Conservation (phyloP, 2,329 filamentous ascomycete genomes). For the Trichoderma harzianum region DNA sequence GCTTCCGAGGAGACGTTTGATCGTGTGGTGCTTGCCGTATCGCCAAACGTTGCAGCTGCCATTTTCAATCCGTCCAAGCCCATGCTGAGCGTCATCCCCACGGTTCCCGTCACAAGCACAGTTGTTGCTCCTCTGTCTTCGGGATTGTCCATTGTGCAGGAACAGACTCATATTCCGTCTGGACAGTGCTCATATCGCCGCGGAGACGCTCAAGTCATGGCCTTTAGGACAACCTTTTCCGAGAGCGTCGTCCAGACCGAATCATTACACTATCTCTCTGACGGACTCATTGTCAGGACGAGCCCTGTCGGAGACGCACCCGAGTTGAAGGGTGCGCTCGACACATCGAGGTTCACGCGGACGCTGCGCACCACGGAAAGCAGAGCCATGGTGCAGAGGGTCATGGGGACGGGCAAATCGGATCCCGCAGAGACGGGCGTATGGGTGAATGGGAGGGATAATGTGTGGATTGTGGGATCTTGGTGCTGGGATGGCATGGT, state of each 20-base stretch:
- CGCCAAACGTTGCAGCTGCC: slow-evolving; percentile 48
- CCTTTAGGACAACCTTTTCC: slow-evolving; percentile 35
- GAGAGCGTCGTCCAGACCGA: slow-evolving; percentile 40
- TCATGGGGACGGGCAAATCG: slow-evolving; percentile 34
- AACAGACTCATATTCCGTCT: slow-evolving; percentile 14
- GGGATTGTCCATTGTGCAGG: slow-evolving; percentile 28
- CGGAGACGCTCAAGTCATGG: slow-evolving; percentile 31
- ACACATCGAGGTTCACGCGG: slow-evolving; percentile 48
- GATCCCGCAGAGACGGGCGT: neutral
- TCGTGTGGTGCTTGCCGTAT: slow-evolving; percentile 51
- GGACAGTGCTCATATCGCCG: slow-evolving; percentile 20
- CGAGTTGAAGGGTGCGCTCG: slow-evolving; percentile 39
- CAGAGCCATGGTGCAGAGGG: slow-evolving; percentile 43
- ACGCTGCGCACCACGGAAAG: slow-evolving; percentile 50
- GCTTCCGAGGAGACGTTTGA: slow-evolving; percentile 43
- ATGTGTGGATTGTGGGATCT: slow-evolving; percentile 54
- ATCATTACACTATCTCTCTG: slow-evolving; percentile 49
- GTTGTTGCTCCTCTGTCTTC: slow-evolving; percentile 30
- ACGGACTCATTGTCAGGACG: slow-evolving; percentile 52
- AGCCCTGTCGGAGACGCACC: slow-evolving; percentile 41
- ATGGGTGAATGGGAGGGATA: slow-evolving; percentile 53
- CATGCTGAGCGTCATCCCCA: slow-evolving; percentile 44
- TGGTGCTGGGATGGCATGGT: slow-evolving; percentile 68
- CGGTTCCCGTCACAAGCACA: slow-evolving; percentile 45
- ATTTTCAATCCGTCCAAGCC: slow-evolving; percentile 44